phyloP scores from a whole-genome alignment of 257 asterid genomes.

The Lycium barbarum region DNA sequence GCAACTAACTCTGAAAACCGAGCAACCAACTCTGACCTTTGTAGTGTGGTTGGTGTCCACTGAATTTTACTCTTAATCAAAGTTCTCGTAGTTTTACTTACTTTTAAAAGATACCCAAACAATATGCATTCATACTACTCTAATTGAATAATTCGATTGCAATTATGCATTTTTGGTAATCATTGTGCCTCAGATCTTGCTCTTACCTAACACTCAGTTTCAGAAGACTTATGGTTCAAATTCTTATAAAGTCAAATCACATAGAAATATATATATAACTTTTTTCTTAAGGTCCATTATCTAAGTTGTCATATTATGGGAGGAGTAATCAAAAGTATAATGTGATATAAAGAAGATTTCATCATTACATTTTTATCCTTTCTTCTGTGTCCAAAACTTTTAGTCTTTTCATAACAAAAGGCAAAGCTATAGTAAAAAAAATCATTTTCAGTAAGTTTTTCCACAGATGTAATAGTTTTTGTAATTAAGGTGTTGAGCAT shows the following conservation, averaged over 20 bases:
- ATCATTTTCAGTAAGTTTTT: neutral
- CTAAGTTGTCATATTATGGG: neutral
- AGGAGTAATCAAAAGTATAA: neutral
- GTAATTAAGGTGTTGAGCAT: no score
- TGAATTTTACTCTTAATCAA: neutral
- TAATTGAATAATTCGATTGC: no score
- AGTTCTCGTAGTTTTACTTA: neutral
- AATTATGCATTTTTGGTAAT: neutral
- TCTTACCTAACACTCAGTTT: neutral
- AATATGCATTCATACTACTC: neutral
- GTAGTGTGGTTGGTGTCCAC: neutral
- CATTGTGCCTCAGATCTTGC: neutral
- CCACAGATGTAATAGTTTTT: neutral
- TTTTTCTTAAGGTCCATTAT: neutral
- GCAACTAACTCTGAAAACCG: neutral
- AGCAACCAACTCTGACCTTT: neutral
- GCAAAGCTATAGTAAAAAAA: neutral
- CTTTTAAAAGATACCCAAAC: neutral
- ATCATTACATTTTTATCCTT: neutral
- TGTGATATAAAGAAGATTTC: neutral
- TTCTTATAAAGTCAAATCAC: neutral
- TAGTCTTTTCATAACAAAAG: neutral
- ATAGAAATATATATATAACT: neutral
- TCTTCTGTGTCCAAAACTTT: neutral
- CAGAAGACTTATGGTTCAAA: neutral